phyloP scores from a whole-genome alignment of 2,329 filamentous ascomycete genomes.

The Herpotrichia juniperi region DNA sequence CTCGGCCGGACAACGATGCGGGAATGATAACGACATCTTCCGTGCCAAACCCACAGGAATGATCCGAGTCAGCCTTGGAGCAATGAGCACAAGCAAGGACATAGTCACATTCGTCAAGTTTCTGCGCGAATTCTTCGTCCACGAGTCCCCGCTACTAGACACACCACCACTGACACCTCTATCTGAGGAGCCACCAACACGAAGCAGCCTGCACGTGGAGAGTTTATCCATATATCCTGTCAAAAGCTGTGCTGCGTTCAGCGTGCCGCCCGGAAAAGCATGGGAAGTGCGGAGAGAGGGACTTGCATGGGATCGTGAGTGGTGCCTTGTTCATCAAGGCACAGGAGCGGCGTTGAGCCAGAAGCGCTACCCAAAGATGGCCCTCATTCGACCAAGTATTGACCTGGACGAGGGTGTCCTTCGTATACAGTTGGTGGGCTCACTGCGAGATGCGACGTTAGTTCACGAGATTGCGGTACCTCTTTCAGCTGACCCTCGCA shows the following conservation, averaged over 20 bases:
- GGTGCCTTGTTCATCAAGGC: conserved; percentile 89
- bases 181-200: conserved; percentile 32
- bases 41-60: conserved; percentile 87
- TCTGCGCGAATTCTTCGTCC: conserved; percentile 57
- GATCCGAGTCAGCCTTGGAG: conserved; percentile 83
- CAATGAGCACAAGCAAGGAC: conserved; percentile 83
- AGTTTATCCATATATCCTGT: conserved; percentile 78
- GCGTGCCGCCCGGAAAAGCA: conserved; percentile 63
- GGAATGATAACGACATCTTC: conserved; percentile 80
- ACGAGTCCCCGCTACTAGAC: conserved; percentile 22
- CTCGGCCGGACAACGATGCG: conserved; percentile 82
- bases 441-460: conserved; percentile 35
- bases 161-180: conserved; percentile 26
- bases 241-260: conserved; percentile 88
- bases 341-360: conserved; percentile 86
- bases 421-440: conserved; percentile 60
- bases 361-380: conserved; percentile 88
- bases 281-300: conserved; percentile 87
- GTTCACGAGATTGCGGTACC: conserved; percentile 55
- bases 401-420: conserved; percentile 73
- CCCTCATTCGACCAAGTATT: conserved; percentile 75
- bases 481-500: conserved; percentile 69
- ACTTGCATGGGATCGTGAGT: conserved; percentile 92
- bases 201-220: conserved; percentile 50
- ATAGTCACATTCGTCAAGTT: conserved; percentile 75